Percentiles rank a stretch among this genome's conserved stretches.
These are phyloP conservation scores for Irpex sp. DNA, from an alignment of 1,284 basidiomycete species.

Conservation along the genomic window DNA sequence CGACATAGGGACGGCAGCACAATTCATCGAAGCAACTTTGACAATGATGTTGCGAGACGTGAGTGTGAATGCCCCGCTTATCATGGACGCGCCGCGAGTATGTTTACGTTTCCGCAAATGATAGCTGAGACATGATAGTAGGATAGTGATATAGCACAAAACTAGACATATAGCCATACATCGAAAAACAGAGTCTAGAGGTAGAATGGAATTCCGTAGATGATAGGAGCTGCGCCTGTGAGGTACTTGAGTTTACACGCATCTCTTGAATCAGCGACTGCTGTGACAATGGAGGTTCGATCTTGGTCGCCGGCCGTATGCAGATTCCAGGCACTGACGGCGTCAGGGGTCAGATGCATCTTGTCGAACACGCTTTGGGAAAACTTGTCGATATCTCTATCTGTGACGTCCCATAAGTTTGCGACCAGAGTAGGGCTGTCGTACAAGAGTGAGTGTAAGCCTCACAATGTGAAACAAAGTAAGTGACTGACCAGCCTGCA, in stretches of 20 bases:
- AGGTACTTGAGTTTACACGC: slow-evolving; percentile 89
- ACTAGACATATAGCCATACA: neutral
- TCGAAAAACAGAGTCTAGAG: slow-evolving; percentile 33
- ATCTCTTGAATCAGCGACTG: slow-evolving; percentile 77
- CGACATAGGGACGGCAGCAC: too few species aligned
- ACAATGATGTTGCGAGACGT: too few species aligned
- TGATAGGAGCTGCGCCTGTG: slow-evolving; percentile 93
- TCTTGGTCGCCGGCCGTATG: slow-evolving; percentile 17
- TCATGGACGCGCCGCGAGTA: too few species aligned
- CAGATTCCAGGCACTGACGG: slow-evolving; percentile 27
- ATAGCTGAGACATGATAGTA: neutral
- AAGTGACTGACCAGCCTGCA: slow-evolving; percentile 83
- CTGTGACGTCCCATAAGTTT: slow-evolving; percentile 98
- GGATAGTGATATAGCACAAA: neutral
- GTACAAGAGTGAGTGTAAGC: neutral
- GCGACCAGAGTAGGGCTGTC: slow-evolving; percentile 86
- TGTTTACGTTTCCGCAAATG: neutral
- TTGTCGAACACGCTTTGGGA: slow-evolving; percentile 82
- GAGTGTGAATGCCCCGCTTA: too few species aligned
- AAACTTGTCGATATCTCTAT: slow-evolving; percentile 94
- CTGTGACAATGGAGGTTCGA: slow-evolving; percentile 62
- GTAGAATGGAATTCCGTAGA: slow-evolving; percentile 94
- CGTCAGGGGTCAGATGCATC: slow-evolving; percentile 52
- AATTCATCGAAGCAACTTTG: too few species aligned
- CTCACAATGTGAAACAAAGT: neutral